phyloP scores from a whole-genome alignment of 1,284 basidiomycete genomes.

The Malassezia furfur region DNA sequence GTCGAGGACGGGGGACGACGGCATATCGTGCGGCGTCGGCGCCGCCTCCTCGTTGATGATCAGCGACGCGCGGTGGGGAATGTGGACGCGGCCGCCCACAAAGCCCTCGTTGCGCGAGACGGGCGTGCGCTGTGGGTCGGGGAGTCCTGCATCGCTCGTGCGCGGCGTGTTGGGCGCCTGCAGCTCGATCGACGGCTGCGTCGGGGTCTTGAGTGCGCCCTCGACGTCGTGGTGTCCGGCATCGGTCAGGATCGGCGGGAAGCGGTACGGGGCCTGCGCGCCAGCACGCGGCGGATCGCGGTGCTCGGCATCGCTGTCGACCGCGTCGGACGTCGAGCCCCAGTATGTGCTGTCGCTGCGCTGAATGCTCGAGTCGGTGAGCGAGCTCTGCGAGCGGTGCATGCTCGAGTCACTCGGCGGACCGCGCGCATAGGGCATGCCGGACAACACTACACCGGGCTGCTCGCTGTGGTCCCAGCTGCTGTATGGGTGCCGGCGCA shows the following conservation, averaged over 20 bases:
- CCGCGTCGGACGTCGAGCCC: background rate
- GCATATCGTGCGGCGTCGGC: background rate
- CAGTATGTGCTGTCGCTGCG: background rate
- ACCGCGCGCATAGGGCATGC: background rate
- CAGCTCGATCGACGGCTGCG: background rate
- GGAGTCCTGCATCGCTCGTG: background rate
- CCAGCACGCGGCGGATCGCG: background rate
- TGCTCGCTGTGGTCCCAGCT: background rate
- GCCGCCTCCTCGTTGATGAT: slow-evolving; percentile 10
- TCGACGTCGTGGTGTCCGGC: background rate
- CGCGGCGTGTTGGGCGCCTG: background rate
- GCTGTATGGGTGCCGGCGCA: background rate
- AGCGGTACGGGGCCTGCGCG: background rate
- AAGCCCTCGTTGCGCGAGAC: background rate
- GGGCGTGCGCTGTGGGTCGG: background rate
- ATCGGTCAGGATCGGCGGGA: background rate
- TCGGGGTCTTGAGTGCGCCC: background rate
- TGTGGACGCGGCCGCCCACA: background rate
- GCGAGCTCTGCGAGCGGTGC: background rate
- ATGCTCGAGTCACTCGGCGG: slow-evolving; percentile 1
- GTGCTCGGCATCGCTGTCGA: background rate
- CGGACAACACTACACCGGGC: background rate
- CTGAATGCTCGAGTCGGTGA: background rate
- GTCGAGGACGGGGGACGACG: background rate
- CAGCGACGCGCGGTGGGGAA: slow-evolving; percentile 16